Evolutionary conservation across 2,329 filamentous ascomycete species (phyloP), one percentile per base, ranked within the genome.

Genomic region (Myrmaecium sp.): DNA sequence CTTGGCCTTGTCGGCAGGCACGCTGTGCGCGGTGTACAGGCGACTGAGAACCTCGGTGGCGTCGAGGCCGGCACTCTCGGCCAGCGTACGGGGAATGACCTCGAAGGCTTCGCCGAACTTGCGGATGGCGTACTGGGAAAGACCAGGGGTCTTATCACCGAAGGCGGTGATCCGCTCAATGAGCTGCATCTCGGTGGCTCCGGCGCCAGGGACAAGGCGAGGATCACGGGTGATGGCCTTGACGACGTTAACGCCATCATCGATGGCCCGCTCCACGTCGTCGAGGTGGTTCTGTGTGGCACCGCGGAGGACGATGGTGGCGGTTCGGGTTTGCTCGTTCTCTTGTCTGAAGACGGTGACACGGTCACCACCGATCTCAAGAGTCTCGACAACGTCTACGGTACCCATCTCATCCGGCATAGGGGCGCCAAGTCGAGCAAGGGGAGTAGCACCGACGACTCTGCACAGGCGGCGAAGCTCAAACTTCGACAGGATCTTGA

Each of bases 401-500:
- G 59, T 77, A 37, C 89, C 89, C 84, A 93, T 95, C 65, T 98
- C 89, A 42, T 98, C 89, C n/a, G 91, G 89, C 89, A 98, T 98
- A 23, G 89, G 89, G 10, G 91, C 89, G 37, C 89, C 89, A 25
- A 98, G 66, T 43, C 89, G 77, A 28, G 91, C 91, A 35, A 98
- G 68, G n/a, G 89, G 89, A 9, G 89, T 94, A 30, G 89, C 89
- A 35, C 86, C 86, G 27, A 95, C 86, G 14, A 98, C 89, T 35
- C 89, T 77, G 66, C 91, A 98, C 44, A 95, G 64, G 45, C 89
- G 72, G 41, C 89, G 76, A 33, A 98, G 72, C 59, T 98, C 89
- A 47, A 95, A 98, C 58, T 98, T 98, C 60, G 83, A 93, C 44
- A 95, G 72, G 39, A 98, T 76, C 58, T 93, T 92, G 64, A 98